Evolutionary conservation across 2,329 filamentous ascomycete genomes (phyloP).

Genomic region (Arthroderma sp.): DNA sequence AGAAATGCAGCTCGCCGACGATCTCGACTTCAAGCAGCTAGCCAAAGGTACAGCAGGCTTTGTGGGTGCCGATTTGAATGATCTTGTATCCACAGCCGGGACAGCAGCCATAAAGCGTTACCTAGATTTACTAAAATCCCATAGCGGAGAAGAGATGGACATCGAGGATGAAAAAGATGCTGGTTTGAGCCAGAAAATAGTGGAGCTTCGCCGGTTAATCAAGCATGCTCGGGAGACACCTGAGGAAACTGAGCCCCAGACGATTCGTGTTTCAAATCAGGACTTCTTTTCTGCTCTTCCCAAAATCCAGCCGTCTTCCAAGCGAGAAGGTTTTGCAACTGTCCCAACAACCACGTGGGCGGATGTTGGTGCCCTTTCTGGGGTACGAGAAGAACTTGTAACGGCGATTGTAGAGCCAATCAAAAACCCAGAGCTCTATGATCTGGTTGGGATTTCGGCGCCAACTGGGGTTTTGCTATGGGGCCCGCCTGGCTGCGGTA

Average conservation of each 20-base stretch:
- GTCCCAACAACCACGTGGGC: constrained; percentile 89
- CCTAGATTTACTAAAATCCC: constrained; percentile 38
- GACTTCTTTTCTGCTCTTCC: constrained; percentile 65
- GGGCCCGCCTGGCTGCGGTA: constrained; percentile 93
- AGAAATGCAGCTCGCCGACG: constrained; percentile 48
- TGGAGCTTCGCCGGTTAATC: constrained; percentile 40
- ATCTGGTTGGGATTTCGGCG: constrained; percentile 61
- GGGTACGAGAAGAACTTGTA: constrained; percentile 68
- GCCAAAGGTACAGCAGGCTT: constrained; percentile 84
- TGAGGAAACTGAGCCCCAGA: constrained; percentile 40
- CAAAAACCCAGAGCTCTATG: constrained; percentile 63
- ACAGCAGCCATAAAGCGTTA: constrained; percentile 51
- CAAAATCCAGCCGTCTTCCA: constrained; percentile 64
- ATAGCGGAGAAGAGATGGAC: constrained; percentile 36
- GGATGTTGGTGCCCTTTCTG: constrained; percentile 72
- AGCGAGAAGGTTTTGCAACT: constrained; percentile 86
- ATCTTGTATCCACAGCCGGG: constrained; percentile 52
- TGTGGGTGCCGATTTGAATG: constrained; percentile 77
- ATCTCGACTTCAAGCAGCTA: constrained; percentile 60
- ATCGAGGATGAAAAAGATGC: constrained; percentile 28
- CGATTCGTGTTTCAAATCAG: constrained; percentile 47
- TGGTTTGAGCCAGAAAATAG: constrained; percentile 26
- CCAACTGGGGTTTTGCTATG: constrained; percentile 85
- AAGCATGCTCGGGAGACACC: constrained; percentile 39
- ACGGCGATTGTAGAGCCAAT: constrained; percentile 86